These are phyloP conservation scores for Rubroshorea leprosula DNA, from an alignment of 345 rosid species.

Conservation along the genomic window DNA sequence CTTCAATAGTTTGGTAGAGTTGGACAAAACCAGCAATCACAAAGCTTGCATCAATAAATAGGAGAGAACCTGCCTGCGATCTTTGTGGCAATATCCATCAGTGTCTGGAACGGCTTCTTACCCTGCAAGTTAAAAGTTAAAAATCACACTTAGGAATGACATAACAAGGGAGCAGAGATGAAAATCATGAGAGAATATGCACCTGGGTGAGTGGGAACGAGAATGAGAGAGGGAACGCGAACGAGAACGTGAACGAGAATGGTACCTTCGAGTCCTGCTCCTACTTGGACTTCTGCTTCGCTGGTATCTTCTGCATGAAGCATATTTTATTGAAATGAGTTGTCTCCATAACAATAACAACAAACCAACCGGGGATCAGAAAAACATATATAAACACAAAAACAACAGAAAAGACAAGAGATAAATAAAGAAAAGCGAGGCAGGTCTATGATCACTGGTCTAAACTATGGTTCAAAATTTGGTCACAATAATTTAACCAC, in stretches of 20 bases:
- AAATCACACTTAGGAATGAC: constrained; percentile 4
- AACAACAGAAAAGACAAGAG: no score
- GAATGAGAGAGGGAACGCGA: constrained; percentile 38
- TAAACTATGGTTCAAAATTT: no score
- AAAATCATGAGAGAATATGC: constrained; percentile 1
- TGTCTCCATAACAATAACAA: neutral
- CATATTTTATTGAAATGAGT: neutral
- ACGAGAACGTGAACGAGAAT: constrained; percentile 39
- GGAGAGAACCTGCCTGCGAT: neutral
- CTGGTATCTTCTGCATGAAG: constrained; percentile 38
- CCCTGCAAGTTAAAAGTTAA: constrained; percentile 31
- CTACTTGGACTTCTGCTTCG: constrained; percentile 59
- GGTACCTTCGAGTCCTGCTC: constrained; percentile 47
- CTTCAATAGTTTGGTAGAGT: neutral
- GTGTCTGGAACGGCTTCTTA: constrained; percentile 58
- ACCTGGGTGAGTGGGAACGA: constrained; percentile 70
- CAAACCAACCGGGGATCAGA: no score
- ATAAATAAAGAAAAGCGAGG: no score
- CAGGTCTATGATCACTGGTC: no score
- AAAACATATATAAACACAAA: no score
- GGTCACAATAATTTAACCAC: no score
- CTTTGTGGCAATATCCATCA: constrained; percentile 14
- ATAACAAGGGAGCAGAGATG: neutral
- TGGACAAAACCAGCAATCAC: neutral
- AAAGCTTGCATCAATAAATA: neutral